Evolutionary conservation across 805 yeast species (phyloP), one percentile per base, ranked within the genome.

Genomic region (Nematodospora valgi): DNA sequence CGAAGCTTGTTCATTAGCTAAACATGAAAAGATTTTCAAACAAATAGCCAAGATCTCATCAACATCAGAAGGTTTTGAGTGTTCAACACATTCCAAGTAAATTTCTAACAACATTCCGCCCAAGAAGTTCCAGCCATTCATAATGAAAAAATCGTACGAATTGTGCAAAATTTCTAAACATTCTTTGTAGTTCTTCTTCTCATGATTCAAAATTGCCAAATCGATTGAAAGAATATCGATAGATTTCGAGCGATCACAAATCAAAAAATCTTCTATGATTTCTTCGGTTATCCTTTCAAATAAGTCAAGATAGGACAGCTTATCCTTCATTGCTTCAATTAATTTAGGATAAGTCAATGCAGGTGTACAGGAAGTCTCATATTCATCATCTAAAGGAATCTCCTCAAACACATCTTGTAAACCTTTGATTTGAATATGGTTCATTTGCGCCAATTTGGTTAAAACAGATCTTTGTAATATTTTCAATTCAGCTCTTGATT

Each of bases 211-310:
- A 8, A 83, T 52, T 0, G 95, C 96, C 35, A 87, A 69, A 44
- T 91, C 96, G 5, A 86, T 76, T 1, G 89, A 79, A 11, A 93
- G 64, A 4, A 81, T 66, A 48, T 85, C 89, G 5, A 84, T 80
- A 0, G 86, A 71, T 43, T 91, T 71, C 11, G 78, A 72, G 38
- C 86, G 68, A 11, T 54, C 57, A 3, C 83, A 72, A 1, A 52
- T 43, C 4, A 73, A 68, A 43, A 74, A 82, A 29, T 74, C 74
- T 12, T 62, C 59, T 12, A 80, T 74, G 0, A 81, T 74, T 0
- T 63, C 56, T 37, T 76, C 76, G 0, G 95, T 85, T 12, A 77
- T 54, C 1, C 53, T 49, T 26, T 80, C 56, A 45, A 77, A 83
- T 6, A 39, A 34, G 9, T 39, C 40, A 23, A 47, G 51, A 36